Conservation (phyloP, 257 asterid species). For the Solanum lignicaule region DNA sequence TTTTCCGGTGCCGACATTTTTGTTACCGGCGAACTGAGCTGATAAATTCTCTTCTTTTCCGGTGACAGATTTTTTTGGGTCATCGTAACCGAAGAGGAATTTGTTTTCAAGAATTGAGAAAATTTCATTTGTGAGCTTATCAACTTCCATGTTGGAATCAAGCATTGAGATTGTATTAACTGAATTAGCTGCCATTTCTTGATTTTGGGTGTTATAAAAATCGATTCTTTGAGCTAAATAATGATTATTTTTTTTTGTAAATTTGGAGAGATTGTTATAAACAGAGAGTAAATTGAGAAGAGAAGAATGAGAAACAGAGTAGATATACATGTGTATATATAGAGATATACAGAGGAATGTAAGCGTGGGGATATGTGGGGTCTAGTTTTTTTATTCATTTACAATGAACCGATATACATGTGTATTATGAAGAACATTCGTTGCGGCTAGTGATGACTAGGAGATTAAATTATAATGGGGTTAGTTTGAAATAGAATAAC, state of each 20-base stretch:
- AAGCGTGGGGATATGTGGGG: slow-evolving; percentile 2
- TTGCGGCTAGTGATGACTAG: not conserved
- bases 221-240: not conserved
- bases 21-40: not conserved
- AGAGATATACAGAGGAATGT: not conserved
- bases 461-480: not conserved
- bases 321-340: not conserved
- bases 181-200: not conserved
- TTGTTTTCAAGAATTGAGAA: slow-evolving; percentile 87
- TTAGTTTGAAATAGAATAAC: not conserved
- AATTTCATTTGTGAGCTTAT: slow-evolving; percentile 57
- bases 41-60: slow-evolving; percentile 23
- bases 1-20: slow-evolving; percentile 20
- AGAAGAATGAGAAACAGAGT: not conserved
- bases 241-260: not conserved
- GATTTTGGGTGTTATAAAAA: not conserved
- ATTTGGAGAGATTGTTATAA: not conserved
- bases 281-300: not conserved
- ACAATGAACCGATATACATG: too few species aligned
- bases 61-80: not conserved
- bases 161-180: slow-evolving; percentile 7
- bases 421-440: not conserved
- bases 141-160: slow-evolving; percentile 25
- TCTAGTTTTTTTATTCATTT: too few species aligned
- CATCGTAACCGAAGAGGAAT: slow-evolving; percentile 55